Evolutionary conservation across 495 filamentous ascomycete genomes (phyloP).

Genomic region (Trichoderma virens): DNA sequence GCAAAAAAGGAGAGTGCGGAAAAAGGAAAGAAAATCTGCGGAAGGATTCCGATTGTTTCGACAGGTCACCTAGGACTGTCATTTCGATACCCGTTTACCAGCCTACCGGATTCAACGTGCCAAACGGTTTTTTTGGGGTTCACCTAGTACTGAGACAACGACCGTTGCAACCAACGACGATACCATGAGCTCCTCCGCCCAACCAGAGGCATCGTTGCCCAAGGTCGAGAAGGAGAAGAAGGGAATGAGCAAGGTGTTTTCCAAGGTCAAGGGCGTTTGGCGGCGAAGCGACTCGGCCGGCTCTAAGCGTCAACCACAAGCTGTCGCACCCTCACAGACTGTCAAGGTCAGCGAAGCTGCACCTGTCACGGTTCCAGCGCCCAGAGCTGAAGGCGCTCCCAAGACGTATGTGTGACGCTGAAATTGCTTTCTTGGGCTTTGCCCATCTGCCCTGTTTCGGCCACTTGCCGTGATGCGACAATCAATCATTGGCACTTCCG

Average conservation of each 20-base stretch:
- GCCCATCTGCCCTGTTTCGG: not conserved
- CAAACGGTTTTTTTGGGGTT: not conserved
- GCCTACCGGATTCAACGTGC: not conserved
- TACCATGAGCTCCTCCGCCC: conserved; percentile 39
- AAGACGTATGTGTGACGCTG: conserved; percentile 1
- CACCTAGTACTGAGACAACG: conserved; percentile 3
- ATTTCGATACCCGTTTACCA: not conserved
- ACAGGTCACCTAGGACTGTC: not conserved
- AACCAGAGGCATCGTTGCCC: conserved; percentile 24
- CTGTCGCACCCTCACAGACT: not conserved
- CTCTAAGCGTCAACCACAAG: conserved; percentile 26
- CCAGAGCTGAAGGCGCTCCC: not conserved
- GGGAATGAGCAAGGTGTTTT: conserved; percentile 54
- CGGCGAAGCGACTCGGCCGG: conserved; percentile 47
- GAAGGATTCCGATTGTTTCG: not conserved
- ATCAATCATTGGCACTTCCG: not conserved
- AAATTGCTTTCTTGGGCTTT: not conserved
- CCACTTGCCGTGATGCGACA: not conserved
- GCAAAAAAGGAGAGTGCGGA: not conserved
- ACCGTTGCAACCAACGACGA: not conserved
- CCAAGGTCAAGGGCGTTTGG: conserved; percentile 56
- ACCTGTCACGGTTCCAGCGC: not conserved
- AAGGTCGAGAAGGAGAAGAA: conserved; percentile 49
- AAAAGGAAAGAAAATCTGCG: not conserved
- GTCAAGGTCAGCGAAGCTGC: not conserved